phyloP scores from a whole-genome alignment of 345 rosid genomes.

The Hibiscus syriacus region DNA sequence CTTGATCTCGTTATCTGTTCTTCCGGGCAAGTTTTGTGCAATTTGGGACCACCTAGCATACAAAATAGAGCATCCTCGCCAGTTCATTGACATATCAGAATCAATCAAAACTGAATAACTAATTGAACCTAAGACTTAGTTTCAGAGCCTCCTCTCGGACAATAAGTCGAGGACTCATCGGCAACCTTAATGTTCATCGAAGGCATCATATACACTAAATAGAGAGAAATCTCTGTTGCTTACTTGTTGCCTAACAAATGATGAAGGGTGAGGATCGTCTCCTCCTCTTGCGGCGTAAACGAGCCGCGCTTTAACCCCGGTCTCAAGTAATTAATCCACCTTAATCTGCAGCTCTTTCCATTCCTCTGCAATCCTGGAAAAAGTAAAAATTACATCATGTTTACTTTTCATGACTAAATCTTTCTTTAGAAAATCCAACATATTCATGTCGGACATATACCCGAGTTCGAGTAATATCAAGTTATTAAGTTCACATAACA shows the following conservation, averaged over 20 bases:
- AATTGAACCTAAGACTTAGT: too few relatives aligned
- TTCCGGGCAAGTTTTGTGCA: constrained; percentile 78
- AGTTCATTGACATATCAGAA: background rate
- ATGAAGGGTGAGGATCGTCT: constrained; percentile 62
- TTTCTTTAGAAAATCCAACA: too few relatives aligned
- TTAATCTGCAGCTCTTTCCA: constrained; percentile 91
- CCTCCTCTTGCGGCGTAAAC: constrained; percentile 61
- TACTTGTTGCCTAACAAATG: constrained; percentile 85
- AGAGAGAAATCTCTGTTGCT: background rate
- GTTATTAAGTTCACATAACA: too few relatives aligned
- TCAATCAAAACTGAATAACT: too few relatives aligned
- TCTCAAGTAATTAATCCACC: constrained; percentile 91
- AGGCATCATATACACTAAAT: background rate
- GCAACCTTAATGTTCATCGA: background rate
- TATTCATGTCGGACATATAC: background rate
- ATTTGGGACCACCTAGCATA: constrained; percentile 76
- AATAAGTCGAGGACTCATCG: background rate
- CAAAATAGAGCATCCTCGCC: background rate
- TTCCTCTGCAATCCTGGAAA: constrained; percentile 76
- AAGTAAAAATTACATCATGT: background rate
- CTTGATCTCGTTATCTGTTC: constrained; percentile 94
- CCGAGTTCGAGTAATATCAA: too few relatives aligned
- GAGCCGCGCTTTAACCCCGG: constrained; percentile 75
- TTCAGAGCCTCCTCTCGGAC: too few relatives aligned
- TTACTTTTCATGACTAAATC: too few relatives aligned